A percentile compares a stretch with the other conserved stretches of the same genome.
Evolutionary conservation across 148 eudicot genomes (phyloP).

Genomic region (Heliosperma pusillum): DNA sequence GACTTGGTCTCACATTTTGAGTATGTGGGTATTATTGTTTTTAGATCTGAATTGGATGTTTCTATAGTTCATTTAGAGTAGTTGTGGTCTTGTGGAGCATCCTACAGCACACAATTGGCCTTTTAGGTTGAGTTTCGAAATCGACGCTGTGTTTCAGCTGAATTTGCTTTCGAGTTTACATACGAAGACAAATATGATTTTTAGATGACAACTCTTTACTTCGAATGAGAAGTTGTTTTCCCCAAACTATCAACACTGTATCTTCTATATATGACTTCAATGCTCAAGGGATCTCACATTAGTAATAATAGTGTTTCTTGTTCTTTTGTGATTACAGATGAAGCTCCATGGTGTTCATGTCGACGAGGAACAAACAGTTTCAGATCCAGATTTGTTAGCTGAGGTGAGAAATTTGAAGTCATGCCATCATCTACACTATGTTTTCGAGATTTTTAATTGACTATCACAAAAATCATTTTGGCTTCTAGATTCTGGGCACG

Average conservation of each 20-base stretch:
- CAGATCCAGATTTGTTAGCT: conserved; percentile 67
- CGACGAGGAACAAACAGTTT: conserved; percentile 86
- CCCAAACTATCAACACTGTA: background rate
- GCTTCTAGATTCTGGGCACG: conserved; percentile 1
- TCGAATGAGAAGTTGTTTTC: background rate
- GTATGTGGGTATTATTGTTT: background rate
- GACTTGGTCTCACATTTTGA: background rate
- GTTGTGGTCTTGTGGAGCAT: background rate
- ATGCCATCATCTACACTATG: background rate
- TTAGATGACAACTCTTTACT: background rate
- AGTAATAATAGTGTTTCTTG: background rate
- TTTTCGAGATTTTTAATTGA: background rate
- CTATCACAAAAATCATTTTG: background rate
- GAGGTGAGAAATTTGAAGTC: conserved; percentile 46
- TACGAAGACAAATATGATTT: background rate
- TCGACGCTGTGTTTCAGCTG: background rate
- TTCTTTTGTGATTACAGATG: conserved; percentile 41
- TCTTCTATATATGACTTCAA: background rate
- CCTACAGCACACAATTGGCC: background rate
- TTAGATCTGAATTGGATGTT: background rate
- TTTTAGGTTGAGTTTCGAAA: background rate
- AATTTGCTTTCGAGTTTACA: background rate
- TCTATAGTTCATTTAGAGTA: background rate
- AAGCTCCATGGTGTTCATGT: conserved; percentile 70
- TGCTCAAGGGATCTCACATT: background rate